phyloP scores from a whole-genome alignment of 192 early-diverging fungal genomes.

The Podila epicladia region DNA sequence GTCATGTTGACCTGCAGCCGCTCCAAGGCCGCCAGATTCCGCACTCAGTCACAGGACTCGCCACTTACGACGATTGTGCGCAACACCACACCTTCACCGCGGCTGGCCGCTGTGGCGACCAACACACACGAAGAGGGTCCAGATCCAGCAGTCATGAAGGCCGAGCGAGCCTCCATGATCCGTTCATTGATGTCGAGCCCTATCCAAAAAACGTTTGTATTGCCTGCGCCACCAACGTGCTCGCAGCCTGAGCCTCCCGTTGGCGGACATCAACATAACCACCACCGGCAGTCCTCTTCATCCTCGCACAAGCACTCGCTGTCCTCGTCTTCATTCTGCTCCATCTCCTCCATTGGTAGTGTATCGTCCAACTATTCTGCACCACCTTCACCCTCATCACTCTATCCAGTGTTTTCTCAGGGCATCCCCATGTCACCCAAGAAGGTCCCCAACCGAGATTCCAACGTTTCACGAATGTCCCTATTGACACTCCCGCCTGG shows the following conservation, averaged over 20 bases:
- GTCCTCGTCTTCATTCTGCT: conserved; percentile 27
- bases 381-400: not conserved
- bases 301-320: conserved; percentile 27
- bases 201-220: not conserved
- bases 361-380: not conserved
- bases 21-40: conserved; percentile 9
- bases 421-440: not conserved
- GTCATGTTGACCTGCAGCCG: conserved; percentile 11
- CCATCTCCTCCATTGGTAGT: conserved; percentile 10
- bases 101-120: conserved; percentile 1
- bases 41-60: conserved; percentile 37
- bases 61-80: not conserved
- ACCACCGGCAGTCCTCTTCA: conserved; percentile 1
- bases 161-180: not conserved
- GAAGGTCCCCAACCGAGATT: conserved; percentile 12
- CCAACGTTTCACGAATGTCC: conserved; percentile 14
- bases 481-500: conserved; percentile 14
- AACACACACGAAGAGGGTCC: not conserved
- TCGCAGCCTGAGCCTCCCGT: conserved; percentile 19
- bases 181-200: not conserved
- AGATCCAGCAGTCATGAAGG: not conserved
- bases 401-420: not conserved
- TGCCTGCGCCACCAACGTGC: conserved; percentile 19
- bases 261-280: not conserved
- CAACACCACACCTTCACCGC: conserved; percentile 21